Percentiles rank a stretch among this genome's conserved stretches.
These are phyloP conservation scores for Pseudonitzschia delicatissima DNA, from an alignment of 108 stramenopile genomes.

Conservation along the genomic window DNA sequence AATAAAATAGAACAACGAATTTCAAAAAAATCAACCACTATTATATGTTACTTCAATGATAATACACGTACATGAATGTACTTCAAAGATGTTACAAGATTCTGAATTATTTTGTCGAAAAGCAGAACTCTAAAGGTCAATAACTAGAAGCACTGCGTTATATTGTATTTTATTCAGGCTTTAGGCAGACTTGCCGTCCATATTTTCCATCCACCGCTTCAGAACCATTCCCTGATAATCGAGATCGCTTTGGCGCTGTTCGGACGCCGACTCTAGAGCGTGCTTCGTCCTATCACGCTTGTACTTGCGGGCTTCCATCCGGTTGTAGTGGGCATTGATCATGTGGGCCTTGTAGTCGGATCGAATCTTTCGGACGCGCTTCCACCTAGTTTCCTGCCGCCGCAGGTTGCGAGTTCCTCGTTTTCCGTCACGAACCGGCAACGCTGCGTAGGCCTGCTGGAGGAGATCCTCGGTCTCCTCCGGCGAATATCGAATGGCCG, in stretches of 20 bases:
- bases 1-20: no score
- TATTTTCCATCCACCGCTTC: constrained; percentile 45
- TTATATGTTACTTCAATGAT: no score
- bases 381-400: constrained; percentile 63
- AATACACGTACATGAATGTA: no score
- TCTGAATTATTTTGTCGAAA: no score
- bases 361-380: constrained; percentile 51
- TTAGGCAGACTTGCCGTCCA: not conserved
- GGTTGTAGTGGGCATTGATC: constrained; percentile 48
- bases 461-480: constrained; percentile 83
- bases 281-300: constrained; percentile 43
- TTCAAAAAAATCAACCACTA: no score
- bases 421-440: constrained; percentile 70
- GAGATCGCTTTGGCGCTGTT: constrained; percentile 38
- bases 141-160: no score
- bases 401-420: constrained; percentile 71
- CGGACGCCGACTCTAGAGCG: constrained; percentile 45
- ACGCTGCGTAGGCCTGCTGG: constrained; percentile 61
- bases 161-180: not conserved
- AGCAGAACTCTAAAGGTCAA: no score
- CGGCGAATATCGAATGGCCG: constrained; percentile 68
- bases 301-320: constrained; percentile 64
- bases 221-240: constrained; percentile 68
- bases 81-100: no score
- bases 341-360: constrained; percentile 55